Conservation (phyloP, 176 grass and related monocot genomes). For the Rhynchospora pubera region DNA sequence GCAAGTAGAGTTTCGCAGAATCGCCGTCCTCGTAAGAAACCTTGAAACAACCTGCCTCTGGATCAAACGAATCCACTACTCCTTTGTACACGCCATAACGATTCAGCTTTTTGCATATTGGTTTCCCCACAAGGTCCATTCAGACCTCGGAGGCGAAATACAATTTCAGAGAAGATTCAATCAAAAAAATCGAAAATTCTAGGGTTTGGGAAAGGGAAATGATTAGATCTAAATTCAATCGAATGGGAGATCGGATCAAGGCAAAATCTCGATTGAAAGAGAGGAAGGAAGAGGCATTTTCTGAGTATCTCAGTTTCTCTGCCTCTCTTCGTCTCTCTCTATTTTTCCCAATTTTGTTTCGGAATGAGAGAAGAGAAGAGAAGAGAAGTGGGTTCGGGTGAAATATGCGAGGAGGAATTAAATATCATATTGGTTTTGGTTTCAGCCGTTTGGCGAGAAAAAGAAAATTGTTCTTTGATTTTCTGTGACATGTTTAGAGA, state of each 20-base stretch:
- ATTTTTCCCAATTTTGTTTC: slow-evolving; percentile 11
- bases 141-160: not conserved
- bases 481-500: not conserved
- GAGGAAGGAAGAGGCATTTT: slow-evolving; percentile 5
- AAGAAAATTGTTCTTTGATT: not conserved
- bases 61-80: slow-evolving; percentile 71
- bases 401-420: not conserved
- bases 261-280: not conserved
- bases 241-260: not conserved
- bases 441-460: slow-evolving; percentile 11
- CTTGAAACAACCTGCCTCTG: slow-evolving; percentile 54
- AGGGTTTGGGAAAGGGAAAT: slow-evolving; percentile 5
- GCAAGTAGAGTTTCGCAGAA: slow-evolving; percentile 72
- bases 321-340: not conserved
- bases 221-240: slow-evolving; percentile 14
- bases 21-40: slow-evolving; percentile 88
- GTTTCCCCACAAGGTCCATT: slow-evolving; percentile 59
- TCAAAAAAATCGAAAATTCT: not conserved
- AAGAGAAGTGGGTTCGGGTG: not conserved
- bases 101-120: slow-evolving; percentile 65
- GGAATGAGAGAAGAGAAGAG: not conserved
- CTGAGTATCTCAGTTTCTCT: not conserved
- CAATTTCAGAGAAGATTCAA: not conserved
- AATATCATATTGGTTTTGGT: not conserved
- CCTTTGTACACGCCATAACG: slow-evolving; percentile 51